These are phyloP conservation scores for Apiotrichum sp. DNA, from an alignment of 1,284 basidiomycete species.

Conservation along the genomic window DNA sequence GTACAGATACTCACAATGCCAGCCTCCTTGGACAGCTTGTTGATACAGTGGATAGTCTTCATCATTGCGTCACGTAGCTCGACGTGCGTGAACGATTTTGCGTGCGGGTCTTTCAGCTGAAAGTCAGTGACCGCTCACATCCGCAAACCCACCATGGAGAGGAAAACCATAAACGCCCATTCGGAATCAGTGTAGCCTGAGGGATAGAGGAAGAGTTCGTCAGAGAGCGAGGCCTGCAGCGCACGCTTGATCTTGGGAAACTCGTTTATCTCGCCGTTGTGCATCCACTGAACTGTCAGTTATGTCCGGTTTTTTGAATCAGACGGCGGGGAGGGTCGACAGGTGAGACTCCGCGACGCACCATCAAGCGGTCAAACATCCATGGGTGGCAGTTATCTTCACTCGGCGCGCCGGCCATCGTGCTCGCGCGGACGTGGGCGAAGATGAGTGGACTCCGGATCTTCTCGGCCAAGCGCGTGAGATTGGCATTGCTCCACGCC, in stretches of 20 bases:
- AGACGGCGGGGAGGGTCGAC: no score
- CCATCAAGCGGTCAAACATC: constrained; percentile 80
- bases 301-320: no score
- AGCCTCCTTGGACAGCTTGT: constrained; percentile 66
- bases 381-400: constrained; percentile 94
- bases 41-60: constrained; percentile 72
- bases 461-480: constrained; percentile 84
- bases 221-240: constrained; percentile 66
- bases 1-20: constrained; percentile 53
- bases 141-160: constrained; percentile 62
- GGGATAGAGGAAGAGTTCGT: constrained; percentile 76
- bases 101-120: constrained; percentile 73
- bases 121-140: background rate
- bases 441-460: constrained; percentile 90
- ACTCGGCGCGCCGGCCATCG: constrained; percentile 57
- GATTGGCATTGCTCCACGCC: constrained; percentile 93
- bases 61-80: constrained; percentile 67
- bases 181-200: constrained; percentile 94
- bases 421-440: constrained; percentile 86
- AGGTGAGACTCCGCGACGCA: constrained; percentile 38
- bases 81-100: constrained; percentile 46
- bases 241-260: constrained; percentile 74
- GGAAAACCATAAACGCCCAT: constrained; percentile 87
- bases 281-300: constrained; percentile 68
- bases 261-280: constrained; percentile 79